These are phyloP conservation scores for Tricholoma flavovirens DNA, from an alignment of 768 basidiomycete genomes.

Conservation along the genomic window DNA sequence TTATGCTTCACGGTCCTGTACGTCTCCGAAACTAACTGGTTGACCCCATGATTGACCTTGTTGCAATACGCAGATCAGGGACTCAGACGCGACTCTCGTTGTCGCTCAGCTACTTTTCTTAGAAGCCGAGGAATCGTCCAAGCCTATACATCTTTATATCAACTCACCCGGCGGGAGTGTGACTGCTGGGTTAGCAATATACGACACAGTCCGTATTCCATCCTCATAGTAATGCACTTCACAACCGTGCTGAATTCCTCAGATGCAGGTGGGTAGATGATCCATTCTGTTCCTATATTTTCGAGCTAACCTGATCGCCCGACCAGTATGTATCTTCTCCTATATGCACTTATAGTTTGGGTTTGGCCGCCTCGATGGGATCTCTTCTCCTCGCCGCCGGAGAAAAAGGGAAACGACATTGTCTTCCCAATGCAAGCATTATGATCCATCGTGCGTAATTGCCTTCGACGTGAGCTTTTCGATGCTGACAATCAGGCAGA, in stretches of 20 bases:
- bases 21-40: conserved; percentile 19
- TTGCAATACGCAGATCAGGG: conserved; percentile 61
- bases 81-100: conserved; percentile 80
- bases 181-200: conserved; percentile 93
- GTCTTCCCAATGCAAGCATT: conserved; percentile 89
- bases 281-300: conserved; percentile 3
- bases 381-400: conserved; percentile 89
- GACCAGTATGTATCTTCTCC: conserved; percentile 85
- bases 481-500: conserved; percentile 42
- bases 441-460: conserved; percentile 89
- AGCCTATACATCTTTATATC: conserved; percentile 95
- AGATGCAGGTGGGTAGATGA: conserved; percentile 61
- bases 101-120: conserved; percentile 93
- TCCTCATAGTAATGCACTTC: not conserved
- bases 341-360: conserved; percentile 95
- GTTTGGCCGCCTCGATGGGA: conserved; percentile 95
- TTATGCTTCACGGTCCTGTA: conserved; percentile 93
- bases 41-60: not conserved
- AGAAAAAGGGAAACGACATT: conserved; percentile 86
- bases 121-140: conserved; percentile 91
- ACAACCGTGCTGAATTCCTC: conserved; percentile 12
- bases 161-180: conserved; percentile 97
- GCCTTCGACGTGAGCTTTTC: not conserved
- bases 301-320: conserved; percentile 16
- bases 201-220: conserved; percentile 75